phyloP scores from a whole-genome alignment of 495 filamentous ascomycete genomes.

The Penicillium canariense region DNA sequence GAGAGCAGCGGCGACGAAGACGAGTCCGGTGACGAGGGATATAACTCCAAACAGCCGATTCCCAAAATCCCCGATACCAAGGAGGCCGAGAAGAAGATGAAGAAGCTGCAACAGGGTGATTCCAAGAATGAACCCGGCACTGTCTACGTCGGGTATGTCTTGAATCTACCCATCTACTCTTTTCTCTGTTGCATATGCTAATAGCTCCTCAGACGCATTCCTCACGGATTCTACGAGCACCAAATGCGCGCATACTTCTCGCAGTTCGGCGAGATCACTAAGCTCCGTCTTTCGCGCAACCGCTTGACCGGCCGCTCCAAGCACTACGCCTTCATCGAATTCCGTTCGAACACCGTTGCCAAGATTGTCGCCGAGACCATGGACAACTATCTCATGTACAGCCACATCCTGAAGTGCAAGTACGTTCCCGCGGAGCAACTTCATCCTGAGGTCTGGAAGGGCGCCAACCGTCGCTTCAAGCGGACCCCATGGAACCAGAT shows the following conservation, averaged over 20 bases:
- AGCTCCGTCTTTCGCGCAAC: slow-evolving; percentile 86
- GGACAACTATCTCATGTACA: slow-evolving; percentile 96
- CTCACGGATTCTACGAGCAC: slow-evolving; percentile 94
- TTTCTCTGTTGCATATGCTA: slow-evolving; percentile 17
- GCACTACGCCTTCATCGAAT: slow-evolving; percentile 94
- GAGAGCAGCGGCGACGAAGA: slow-evolving; percentile 74
- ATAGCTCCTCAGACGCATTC: slow-evolving; percentile 58
- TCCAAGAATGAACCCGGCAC: slow-evolving; percentile 63
- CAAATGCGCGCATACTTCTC: slow-evolving; percentile 92
- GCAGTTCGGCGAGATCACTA: slow-evolving; percentile 86
- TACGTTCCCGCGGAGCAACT: slow-evolving; percentile 71
- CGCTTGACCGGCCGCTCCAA: slow-evolving; percentile 80
- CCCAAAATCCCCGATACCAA: slow-evolving; percentile 60
- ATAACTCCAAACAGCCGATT: slow-evolving; percentile 56
- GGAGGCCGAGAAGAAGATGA: slow-evolving; percentile 57
- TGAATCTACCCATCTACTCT: not conserved
- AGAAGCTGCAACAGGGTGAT: slow-evolving; percentile 48
- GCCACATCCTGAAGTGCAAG: slow-evolving; percentile 86
- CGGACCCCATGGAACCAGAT: slow-evolving; percentile 79
- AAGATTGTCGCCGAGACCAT: slow-evolving; percentile 89
- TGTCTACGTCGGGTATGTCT: slow-evolving; percentile 71
- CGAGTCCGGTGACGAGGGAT: slow-evolving; percentile 50
- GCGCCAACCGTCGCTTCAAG: slow-evolving; percentile 86
- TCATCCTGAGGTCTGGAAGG: slow-evolving; percentile 79
- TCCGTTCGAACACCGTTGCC: slow-evolving; percentile 72